Base-by-base conservation (phyloP, 2,329 filamentous ascomycete genomes). In the Amauroascus niger region DNA sequence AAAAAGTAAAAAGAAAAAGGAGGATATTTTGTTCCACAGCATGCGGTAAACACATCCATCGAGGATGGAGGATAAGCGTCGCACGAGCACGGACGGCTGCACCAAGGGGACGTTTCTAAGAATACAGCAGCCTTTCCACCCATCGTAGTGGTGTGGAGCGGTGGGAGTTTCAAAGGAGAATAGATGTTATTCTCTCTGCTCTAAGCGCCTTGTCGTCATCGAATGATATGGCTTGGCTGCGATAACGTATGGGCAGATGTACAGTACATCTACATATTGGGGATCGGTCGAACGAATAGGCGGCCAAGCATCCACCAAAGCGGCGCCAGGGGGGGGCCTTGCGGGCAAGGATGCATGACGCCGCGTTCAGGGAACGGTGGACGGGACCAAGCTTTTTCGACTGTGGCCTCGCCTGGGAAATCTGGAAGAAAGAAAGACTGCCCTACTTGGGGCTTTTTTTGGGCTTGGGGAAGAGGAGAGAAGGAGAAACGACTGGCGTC, bases 21-120 rank as follows among this genome's bases (percentile, higher is more conserved):
- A 16, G 35, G 9, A 7, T 39, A 18, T 44, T 7, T 46, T n/a
- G 50, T 52, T 52, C 13, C 41, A 52, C 41, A 40, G 50, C 50
- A 46, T 52, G 50, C 50, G 50, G 50, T 40, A 52, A 24, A 52
- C 22, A 40, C 40, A 46, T 39, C 43, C 40, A 52, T 46, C 20
- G 33, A 40, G 50, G 41, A 40, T 40, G 41, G 50, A 40, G 13
- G 22, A 45, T 46, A 45, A 37, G 50, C 50, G 50, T 52, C 50
- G 26, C 50, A 46, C 40, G 20, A 39, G 41, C 50, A 50, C 24
- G 16, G 50, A 39, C 50, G 30, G 20, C 18, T 39, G 22, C 22
- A 16, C 22, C n/a, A 5, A 18, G 35, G 39, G 14, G 13, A 16
- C 18, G 20, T n/a, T 46, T 46, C 40, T 37, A 45, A 52, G 32